Base-by-base conservation (phyloP, 1,139 yeast species). In the Zygoascus sp. region DNA sequence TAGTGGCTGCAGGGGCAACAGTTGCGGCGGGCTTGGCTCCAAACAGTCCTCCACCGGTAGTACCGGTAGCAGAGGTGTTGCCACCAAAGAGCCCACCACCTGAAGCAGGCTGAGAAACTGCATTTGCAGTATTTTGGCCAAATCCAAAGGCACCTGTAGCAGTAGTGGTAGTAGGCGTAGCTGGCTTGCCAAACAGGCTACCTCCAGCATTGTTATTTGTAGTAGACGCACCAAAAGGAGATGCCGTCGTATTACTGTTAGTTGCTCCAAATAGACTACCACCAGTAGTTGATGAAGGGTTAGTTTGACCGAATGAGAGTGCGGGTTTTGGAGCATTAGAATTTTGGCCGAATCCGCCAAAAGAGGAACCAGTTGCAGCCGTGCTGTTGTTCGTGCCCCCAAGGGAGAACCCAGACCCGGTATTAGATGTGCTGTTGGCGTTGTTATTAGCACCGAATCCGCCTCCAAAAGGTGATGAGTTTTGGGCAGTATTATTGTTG, bases 181-280 rank as follows among this genome's bases (percentile, higher is more conserved):
- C 40, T 36, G 53, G 54, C 39, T 52, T 55, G 23, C 68, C 67
- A 44, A 63, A 63, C 39, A 59, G 52, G 11, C 61, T 57, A 10
- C 58, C 57, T 28, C 49, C 20, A 15, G 5, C 47, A 15, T 13
- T 34, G 35, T 42, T 40, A 2, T 50, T 32, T 13, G 55, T 49
- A 22, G 55, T 47, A 19, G n/a, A n/a, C n/a, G 52, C 49, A 52
- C 64, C 61, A 58, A 61, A 57, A 16, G 41, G 36, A 7, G 51
- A 39, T 6, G 45, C 27, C 2, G 58, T 44, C 8, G 25, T 19
- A 3, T 39, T 17, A 16, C 16, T 30, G 21, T 22, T 8, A 27
- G 75, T 76, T 52, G 67, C 68, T 6, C 67, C 63, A 3, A 72
- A 72, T 50, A 57, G 54, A 7, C 58, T 57, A 38, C 59, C 50